Evolutionary conservation across 2,329 filamentous ascomycete species (phyloP).

Genomic region (Dactylellina haptotyla): DNA sequence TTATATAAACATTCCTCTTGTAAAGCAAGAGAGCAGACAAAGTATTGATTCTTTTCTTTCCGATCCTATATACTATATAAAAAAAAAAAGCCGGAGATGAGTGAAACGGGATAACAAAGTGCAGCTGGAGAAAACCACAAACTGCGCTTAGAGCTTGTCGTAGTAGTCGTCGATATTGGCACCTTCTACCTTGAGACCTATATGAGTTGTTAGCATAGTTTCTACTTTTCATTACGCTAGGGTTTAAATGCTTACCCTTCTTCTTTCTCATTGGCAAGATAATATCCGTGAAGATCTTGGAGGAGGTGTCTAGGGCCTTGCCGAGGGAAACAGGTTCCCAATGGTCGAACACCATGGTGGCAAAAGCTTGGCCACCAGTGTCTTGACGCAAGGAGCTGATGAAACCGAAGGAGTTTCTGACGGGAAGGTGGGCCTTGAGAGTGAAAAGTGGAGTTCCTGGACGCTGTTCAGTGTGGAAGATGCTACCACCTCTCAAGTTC

Average conservation of each 20-base stretch:
- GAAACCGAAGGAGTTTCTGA: slow-evolving; percentile 99
- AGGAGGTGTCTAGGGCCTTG: slow-evolving; percentile 82
- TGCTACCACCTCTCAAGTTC: slow-evolving; percentile 96
- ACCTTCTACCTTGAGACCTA: slow-evolving; percentile 59
- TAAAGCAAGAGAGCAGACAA: slow-evolving; percentile 15
- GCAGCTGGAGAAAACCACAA: slow-evolving; percentile 2
- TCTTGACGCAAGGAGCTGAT: slow-evolving; percentile 92
- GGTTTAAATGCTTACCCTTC: slow-evolving; percentile 75
- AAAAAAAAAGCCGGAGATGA: slow-evolving; percentile 49
- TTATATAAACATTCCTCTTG: slow-evolving; percentile 12
- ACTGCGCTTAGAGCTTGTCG: slow-evolving; percentile 87
- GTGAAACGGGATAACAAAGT: slow-evolving; percentile 41
- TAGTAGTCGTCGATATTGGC: slow-evolving; percentile 77
- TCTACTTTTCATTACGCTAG: slow-evolving; percentile 69
- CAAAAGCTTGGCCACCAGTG: slow-evolving; percentile 98
- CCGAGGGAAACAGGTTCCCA: slow-evolving; percentile 87
- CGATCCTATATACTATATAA: slow-evolving; percentile 43
- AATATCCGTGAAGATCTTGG: slow-evolving; percentile 81
- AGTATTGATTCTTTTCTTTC: slow-evolving; percentile 33
- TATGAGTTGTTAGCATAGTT: not conserved
- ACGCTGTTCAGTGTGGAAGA: slow-evolving; percentile 98
- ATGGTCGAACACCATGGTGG: slow-evolving; percentile 98
- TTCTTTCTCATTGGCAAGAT: slow-evolving; percentile 94
- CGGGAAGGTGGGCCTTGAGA: slow-evolving; percentile 96
- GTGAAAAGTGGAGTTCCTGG: slow-evolving; percentile 99